Conservation (phyloP, 202 grass and related monocot genomes). For the Sporobolus alterniflorus region DNA sequence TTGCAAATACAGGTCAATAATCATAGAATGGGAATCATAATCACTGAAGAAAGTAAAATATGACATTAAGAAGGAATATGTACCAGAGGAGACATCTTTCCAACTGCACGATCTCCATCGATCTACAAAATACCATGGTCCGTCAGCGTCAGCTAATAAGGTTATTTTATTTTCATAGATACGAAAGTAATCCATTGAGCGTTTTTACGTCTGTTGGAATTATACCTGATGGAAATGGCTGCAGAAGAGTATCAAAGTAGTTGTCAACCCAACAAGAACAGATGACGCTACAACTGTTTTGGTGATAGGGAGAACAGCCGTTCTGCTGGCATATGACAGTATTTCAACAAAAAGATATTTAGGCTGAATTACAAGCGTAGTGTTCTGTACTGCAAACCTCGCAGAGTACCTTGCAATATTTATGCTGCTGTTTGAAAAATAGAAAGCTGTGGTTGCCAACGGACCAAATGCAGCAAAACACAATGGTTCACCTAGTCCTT, state of each 20-base stretch:
- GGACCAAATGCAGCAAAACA: conserved; percentile 97
- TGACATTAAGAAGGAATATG: neutral
- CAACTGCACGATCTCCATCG: conserved; percentile 79
- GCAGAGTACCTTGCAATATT: conserved; percentile 54
- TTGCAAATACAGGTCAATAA: conserved; percentile 3
- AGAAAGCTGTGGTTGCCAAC: conserved; percentile 87
- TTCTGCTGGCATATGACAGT: conserved; percentile 53
- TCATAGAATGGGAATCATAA: neutral
- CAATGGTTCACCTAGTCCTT: conserved; percentile 83
- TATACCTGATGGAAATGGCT: conserved; percentile 96
- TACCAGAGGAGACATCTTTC: conserved; percentile 98
- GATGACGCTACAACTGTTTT: conserved; percentile 74
- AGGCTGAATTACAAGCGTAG: neutral
- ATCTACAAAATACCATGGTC: conserved; percentile 53
- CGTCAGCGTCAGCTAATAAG: conserved; percentile 12
- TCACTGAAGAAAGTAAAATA: neutral
- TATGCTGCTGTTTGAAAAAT: conserved; percentile 67
- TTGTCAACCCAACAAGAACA: conserved; percentile 91
- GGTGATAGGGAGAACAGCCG: conserved; percentile 56
- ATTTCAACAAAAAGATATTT: conserved; percentile 52
- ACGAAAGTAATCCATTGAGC: neutral
- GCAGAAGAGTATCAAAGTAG: conserved; percentile 96
- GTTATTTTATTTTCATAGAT: neutral
- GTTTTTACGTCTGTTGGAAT: neutral
- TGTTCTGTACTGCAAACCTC: neutral